A percentile compares a stretch with the other conserved stretches of the same genome.
Evolutionary conservation across 2,329 filamentous ascomycete genomes (phyloP).

Genomic region (Orbilia brochopaga): DNA sequence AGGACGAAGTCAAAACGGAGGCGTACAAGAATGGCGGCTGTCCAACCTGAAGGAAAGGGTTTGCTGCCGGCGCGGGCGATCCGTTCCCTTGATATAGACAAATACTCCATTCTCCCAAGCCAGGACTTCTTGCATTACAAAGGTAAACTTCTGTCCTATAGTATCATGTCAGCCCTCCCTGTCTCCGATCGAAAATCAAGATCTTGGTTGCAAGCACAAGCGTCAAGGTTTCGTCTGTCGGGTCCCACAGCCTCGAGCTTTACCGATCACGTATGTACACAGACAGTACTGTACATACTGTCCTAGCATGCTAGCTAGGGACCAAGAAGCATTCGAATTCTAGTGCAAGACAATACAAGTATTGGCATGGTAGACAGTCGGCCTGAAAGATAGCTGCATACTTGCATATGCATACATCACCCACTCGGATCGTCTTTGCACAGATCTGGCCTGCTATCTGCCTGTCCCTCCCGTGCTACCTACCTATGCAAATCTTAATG

Average conservation of each 20-base stretch:
- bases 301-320: too few relatives aligned
- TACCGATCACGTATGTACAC: too few relatives aligned
- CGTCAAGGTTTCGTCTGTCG: conserved; percentile 26
- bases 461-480: conserved; percentile 26
- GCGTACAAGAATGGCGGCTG: too few relatives aligned
- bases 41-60: conserved; percentile 13
- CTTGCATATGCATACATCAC: too few relatives aligned
- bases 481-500: conserved; percentile 50
- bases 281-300: too few relatives aligned
- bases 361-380: too few relatives aligned
- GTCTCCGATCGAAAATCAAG: conserved; percentile 35
- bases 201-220: conserved; percentile 38
- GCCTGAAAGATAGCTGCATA: too few relatives aligned
- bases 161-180: background rate
- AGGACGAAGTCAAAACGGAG: conserved; percentile 31
- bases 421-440: conserved; percentile 18
- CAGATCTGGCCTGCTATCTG: conserved; percentile 34
- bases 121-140: too few relatives aligned
- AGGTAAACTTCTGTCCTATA: background rate
- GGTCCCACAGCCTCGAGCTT: conserved; percentile 37
- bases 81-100: conserved; percentile 37
- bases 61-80: conserved; percentile 18
- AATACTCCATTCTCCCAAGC: too few relatives aligned
- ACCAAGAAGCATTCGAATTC: too few relatives aligned
- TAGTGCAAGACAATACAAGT: too few relatives aligned